Conservation (phyloP, 768 basidiomycete genomes). For the Pleurotus platypus region DNA sequence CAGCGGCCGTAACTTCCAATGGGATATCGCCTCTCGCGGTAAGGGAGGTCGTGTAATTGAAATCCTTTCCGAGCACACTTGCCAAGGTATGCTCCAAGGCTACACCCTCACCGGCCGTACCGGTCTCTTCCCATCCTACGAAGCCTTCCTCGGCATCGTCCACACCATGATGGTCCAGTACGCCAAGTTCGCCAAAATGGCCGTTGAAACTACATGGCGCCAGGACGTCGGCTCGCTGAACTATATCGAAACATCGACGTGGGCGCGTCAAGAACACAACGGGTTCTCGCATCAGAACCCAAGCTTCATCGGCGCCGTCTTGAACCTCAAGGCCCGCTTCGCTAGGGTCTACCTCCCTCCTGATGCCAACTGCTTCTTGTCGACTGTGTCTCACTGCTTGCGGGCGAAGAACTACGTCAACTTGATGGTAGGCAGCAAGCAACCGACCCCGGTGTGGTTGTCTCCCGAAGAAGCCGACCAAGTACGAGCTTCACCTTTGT, state of each 20-base stretch:
- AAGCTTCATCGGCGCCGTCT: slow-evolving; percentile 80
- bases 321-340: slow-evolving; percentile 67
- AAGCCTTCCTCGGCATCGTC: slow-evolving; percentile 87
- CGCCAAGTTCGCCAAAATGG: slow-evolving; percentile 84
- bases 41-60: slow-evolving; percentile 83
- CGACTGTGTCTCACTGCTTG: slow-evolving; percentile 81
- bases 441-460: slow-evolving; percentile 77
- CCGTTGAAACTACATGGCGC: slow-evolving; percentile 68
- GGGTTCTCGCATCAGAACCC: slow-evolving; percentile 87
- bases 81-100: slow-evolving; percentile 89
- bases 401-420: slow-evolving; percentile 84
- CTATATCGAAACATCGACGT: slow-evolving; percentile 87
- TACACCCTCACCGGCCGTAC: slow-evolving; percentile 88
- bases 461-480: slow-evolving; percentile 70
- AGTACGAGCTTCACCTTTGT: slow-evolving; percentile 27
- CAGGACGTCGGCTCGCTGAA: slow-evolving; percentile 69
- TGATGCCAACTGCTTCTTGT: slow-evolving; percentile 86
- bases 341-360: slow-evolving; percentile 84
- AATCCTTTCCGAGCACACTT: slow-evolving; percentile 86
- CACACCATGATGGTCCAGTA: slow-evolving; percentile 92
- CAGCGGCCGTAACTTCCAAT: slow-evolving; percentile 77
- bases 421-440: slow-evolving; percentile 87
- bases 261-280: slow-evolving; percentile 84
- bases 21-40: slow-evolving; percentile 66
- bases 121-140: slow-evolving; percentile 86